Conservation (phyloP, 306 rosid genomes). For the Glycine tomentella region DNA sequence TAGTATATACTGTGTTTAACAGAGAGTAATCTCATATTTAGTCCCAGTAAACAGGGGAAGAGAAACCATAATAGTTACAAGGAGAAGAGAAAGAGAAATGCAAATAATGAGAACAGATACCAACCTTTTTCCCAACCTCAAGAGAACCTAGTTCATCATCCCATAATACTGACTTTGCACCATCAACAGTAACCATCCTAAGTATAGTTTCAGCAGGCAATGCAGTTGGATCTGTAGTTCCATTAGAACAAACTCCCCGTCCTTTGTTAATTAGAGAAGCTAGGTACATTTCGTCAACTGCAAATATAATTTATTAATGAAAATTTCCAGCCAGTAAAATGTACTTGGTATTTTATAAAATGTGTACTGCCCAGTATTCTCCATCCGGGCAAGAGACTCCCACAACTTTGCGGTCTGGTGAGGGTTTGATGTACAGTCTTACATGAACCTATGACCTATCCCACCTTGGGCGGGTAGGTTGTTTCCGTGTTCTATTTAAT, state of each 20-base stretch:
- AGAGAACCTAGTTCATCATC: slow-evolving; percentile 86
- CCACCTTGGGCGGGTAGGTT: not conserved
- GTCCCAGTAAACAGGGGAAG: slow-evolving; percentile 30
- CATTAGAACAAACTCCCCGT: slow-evolving; percentile 67
- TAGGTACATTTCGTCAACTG: slow-evolving; percentile 94
- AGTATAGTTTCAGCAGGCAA: slow-evolving; percentile 79
- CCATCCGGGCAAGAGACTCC: slow-evolving; percentile 14
- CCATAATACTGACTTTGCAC: slow-evolving; percentile 85
- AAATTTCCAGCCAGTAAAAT: slow-evolving; percentile 32
- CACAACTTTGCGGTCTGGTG: not conserved
- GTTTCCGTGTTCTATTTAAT: slow-evolving; percentile 33
- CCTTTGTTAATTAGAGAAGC: slow-evolving; percentile 93
- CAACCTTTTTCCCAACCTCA: slow-evolving; percentile 92
- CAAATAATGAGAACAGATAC: slow-evolving; percentile 37
- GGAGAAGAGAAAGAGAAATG: slow-evolving; percentile 18
- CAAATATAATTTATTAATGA: slow-evolving; percentile 47
- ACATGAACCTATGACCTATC: not conserved
- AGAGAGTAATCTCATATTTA: slow-evolving; percentile 12
- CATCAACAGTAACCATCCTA: slow-evolving; percentile 76
- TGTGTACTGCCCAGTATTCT: not conserved
- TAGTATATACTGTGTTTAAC: slow-evolving; percentile 8
- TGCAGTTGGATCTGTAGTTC: slow-evolving; percentile 78
- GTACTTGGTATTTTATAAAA: not conserved
- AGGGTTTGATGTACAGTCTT: not conserved
- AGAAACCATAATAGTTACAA: slow-evolving; percentile 22